Evolutionary conservation across 2,329 filamentous ascomycete species (phyloP).

Genomic region (Coniochaeta sp.): DNA sequence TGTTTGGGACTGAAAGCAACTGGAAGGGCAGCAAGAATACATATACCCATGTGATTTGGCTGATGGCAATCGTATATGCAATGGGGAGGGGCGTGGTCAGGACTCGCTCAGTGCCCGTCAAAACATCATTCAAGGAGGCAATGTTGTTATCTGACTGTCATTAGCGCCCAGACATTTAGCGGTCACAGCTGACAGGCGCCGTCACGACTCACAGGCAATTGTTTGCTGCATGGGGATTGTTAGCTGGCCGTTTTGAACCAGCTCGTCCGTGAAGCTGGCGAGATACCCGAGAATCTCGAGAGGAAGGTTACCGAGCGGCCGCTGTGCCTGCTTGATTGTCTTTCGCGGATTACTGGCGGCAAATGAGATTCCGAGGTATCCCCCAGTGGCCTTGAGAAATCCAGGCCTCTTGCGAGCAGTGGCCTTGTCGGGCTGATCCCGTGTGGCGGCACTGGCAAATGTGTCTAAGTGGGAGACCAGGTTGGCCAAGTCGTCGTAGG

Average conservation of each 20-base stretch:
- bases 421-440: constrained; percentile 27
- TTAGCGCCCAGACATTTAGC: background rate
- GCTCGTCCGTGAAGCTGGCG: constrained; percentile 50
- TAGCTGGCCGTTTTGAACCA: constrained; percentile 41
- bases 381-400: constrained; percentile 46
- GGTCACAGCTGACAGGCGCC: no score
- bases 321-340: constrained; percentile 56
- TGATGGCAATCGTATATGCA: constrained; percentile 68
- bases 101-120: constrained; percentile 63
- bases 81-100: constrained; percentile 65
- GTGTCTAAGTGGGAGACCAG: constrained; percentile 60
- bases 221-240: constrained; percentile 42
- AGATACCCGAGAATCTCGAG: constrained; percentile 64
- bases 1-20: constrained; percentile 36
- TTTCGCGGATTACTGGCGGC: constrained; percentile 64
- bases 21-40: constrained; percentile 67
- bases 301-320: constrained; percentile 64
- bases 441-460: constrained; percentile 44
- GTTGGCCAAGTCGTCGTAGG: constrained; percentile 58
- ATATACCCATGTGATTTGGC: constrained; percentile 72
- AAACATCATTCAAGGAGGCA: constrained; percentile 53
- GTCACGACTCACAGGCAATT: constrained; percentile 32
- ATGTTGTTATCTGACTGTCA: constrained; percentile 29
- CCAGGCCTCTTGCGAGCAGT: constrained; percentile 17
- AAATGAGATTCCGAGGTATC: constrained; percentile 61